Conservation (phyloP, 805 yeast species). For the Saccharomyces jurei region DNA sequence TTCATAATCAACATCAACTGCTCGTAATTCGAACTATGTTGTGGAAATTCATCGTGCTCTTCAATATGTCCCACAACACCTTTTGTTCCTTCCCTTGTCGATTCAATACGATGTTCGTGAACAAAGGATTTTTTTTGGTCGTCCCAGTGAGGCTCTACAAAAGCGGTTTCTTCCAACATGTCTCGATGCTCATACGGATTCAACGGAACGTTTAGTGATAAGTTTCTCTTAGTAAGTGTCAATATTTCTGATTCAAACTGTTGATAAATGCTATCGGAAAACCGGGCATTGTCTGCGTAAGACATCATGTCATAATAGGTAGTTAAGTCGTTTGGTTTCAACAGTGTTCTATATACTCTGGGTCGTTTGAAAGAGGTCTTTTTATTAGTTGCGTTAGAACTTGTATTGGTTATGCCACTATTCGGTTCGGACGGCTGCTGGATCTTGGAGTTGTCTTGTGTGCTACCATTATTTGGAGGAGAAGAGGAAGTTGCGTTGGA, state of each 20-base stretch:
- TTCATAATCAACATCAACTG: constrained; percentile 73
- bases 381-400: constrained; percentile 1
- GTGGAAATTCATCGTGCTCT: constrained; percentile 62
- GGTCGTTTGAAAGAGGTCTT: constrained; percentile 40
- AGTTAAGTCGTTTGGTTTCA: constrained; percentile 74
- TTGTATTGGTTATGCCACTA: background rate
- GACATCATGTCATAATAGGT: constrained; percentile 77
- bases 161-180: constrained; percentile 17
- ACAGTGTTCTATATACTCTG: constrained; percentile 64
- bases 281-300: constrained; percentile 73
- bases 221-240: constrained; percentile 66
- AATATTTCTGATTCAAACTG: constrained; percentile 85
- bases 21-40: constrained; percentile 79
- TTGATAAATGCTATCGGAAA: constrained; percentile 70
- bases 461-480: constrained; percentile 4
- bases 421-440: background rate
- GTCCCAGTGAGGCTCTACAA: constrained; percentile 41
- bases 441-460: constrained; percentile 8
- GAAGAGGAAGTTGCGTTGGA: constrained; percentile 2
- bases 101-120: constrained; percentile 37
- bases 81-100: constrained; percentile 30
- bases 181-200: constrained; percentile 53
- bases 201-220: constrained; percentile 65
- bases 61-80: constrained; percentile 38
- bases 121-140: constrained; percentile 26